Evolutionary conservation across 163 green algal species (phyloP).

Genomic region (Volvox carteri): DNA sequence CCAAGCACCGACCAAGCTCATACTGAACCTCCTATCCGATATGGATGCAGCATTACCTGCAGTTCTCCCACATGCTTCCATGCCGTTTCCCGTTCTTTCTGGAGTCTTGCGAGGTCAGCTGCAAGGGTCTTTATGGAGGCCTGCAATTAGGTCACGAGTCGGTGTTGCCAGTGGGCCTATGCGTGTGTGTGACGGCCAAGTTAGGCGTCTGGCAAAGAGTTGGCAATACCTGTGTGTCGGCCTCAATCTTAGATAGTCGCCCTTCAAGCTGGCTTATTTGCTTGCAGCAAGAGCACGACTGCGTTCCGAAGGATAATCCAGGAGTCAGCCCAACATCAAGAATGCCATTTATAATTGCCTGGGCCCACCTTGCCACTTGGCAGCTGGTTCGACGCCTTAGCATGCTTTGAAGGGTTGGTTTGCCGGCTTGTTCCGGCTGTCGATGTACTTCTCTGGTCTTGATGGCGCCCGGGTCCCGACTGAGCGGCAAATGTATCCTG

Average conservation of each 20-base stretch:
- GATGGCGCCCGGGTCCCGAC: not conserved
- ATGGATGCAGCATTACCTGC: too few relatives aligned
- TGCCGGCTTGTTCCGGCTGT: not conserved
- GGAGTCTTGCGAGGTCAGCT: not conserved
- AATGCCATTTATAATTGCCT: not conserved
- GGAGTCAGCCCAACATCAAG: not conserved
- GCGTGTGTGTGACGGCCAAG: too few relatives aligned
- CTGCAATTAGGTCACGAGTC: too few relatives aligned
- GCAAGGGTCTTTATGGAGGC: slow-evolving; percentile 2
- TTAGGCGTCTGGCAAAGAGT: too few relatives aligned
- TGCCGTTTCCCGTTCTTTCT: slow-evolving; percentile 35
- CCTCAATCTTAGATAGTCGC: not conserved
- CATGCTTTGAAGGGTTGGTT: not conserved
- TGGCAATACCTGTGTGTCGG: slow-evolving; percentile 25
- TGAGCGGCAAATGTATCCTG: not conserved
- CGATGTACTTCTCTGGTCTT: not conserved
- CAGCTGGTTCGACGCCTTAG: not conserved
- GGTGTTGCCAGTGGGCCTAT: too few relatives aligned
- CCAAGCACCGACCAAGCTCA: too few relatives aligned
- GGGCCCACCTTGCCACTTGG: not conserved
- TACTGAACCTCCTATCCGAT: too few relatives aligned
- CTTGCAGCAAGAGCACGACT: slow-evolving; percentile 23
- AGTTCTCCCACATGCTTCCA: slow-evolving; percentile 54
- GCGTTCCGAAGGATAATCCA: not conserved
- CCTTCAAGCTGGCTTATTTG: slow-evolving; percentile 7